Conservation (phyloP, 2,329 filamentous ascomycete genomes). For the Sphaerulina vaccinii region DNA sequence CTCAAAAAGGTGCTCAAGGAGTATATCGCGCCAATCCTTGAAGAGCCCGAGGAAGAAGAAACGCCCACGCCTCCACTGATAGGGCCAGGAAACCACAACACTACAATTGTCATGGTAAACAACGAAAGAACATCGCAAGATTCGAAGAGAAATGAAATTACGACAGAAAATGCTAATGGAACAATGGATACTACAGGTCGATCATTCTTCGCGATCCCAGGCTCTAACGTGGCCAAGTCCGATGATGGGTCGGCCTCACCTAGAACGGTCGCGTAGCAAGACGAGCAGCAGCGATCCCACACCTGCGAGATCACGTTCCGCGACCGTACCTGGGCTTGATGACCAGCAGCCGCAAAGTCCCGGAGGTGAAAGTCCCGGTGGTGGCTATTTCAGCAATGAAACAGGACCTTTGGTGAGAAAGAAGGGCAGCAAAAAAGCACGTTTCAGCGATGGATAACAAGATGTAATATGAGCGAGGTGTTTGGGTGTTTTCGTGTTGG, state of each 20-base stretch:
- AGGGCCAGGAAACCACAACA: slow-evolving; percentile 5
- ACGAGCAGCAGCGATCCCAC: neutral
- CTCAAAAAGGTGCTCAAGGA: slow-evolving; percentile 82
- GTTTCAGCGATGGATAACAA: neutral
- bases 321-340: too few relatives aligned
- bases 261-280: slow-evolving; percentile 1
- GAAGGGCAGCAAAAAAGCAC: neutral
- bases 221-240: neutral
- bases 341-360: neutral
- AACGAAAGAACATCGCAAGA: slow-evolving; percentile 4
- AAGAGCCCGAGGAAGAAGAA: slow-evolving; percentile 21
- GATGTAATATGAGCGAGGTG: neutral
- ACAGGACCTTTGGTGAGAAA: neutral
- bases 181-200: slow-evolving; percentile 3
- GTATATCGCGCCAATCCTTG: slow-evolving; percentile 54
- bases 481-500: neutral
- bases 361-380: neutral
- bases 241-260: neutral
- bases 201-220: neutral
- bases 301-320: too few relatives aligned
- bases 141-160: neutral
- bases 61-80: slow-evolving; percentile 12
- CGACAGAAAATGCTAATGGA: slow-evolving; percentile 4
- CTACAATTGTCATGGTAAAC: slow-evolving; percentile 21
- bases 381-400: neutral